Base-by-base conservation (phyloP, 1,284 basidiomycete species). In the Phellopilus nigrolimitatus region DNA sequence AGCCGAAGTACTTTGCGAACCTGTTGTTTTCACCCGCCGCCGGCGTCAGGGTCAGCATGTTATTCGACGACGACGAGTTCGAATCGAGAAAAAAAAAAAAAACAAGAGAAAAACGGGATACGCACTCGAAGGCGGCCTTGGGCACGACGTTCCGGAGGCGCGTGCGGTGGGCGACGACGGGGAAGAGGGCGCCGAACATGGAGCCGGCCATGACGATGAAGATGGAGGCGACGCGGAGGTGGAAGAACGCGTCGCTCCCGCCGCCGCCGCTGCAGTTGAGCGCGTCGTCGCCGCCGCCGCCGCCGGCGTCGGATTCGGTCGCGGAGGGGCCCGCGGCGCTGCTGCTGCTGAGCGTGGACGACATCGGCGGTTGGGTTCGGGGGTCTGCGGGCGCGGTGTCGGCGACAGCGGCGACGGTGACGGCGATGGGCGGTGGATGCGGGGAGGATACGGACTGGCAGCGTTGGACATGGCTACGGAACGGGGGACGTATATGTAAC, bases 1-100 rank as follows among this genome's bases (percentile, higher is more conserved):
- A 93, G 42, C 95, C 95, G 69, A 97, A 97, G 71, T 89, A 98
- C 68, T 95, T 97, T 25, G 89, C 88, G 64, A 95, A 93, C 41
- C 87, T 87, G 55, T 15, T 10, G 34, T 37, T n/a, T 13, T 7
- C 15, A 37, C n/a, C 31, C 31, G 12, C 19, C 15, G 34, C 19
- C 34, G 19, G 34, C 31, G 10, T n/a, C n/a, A n/a, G n/a, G n/a
- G n/a, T n/a, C n/a, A n/a, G n/a, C n/a, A n/a, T n/a, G n/a, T n/a
- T n/a, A n/a, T n/a, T n/a, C n/a, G n/a, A n/a, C n/a, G n/a, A n/a
- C n/a, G n/a, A n/a, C n/a, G n/a, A n/a, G n/a, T n/a, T 34, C 34
- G 31, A 43, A 54, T 25, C 27, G 44, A n/a, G n/a, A 34, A 24
- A 6, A 15, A 34, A 34, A 30, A 8, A 22, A 31, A 22, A 30